Evolutionary conservation across 768 basidiomycete species (phyloP).

Genomic region (Basidioascus undulatus): DNA sequence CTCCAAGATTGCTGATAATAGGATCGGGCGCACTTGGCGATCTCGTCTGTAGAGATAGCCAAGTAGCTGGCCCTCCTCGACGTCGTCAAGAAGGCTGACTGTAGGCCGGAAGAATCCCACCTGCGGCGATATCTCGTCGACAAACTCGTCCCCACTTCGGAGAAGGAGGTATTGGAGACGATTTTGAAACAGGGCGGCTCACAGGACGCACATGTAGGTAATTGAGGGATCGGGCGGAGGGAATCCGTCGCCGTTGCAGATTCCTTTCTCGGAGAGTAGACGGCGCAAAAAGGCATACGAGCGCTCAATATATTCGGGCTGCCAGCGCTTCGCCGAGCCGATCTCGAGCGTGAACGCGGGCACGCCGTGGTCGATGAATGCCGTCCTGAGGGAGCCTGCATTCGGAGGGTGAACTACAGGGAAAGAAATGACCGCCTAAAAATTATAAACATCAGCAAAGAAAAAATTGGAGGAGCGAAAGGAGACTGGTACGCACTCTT

Average conservation of each 20-base stretch:
- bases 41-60: neutral
- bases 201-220: neutral
- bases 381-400: neutral
- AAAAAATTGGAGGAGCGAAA: no score
- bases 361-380: neutral
- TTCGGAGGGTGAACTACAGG: no score
- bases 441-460: no score
- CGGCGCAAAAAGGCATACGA: neutral
- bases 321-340: neutral
- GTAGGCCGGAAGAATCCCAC: neutral
- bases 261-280: neutral
- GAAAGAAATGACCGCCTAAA: no score
- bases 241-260: neutral
- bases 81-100: neutral
- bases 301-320: neutral
- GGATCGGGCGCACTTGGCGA: no score
- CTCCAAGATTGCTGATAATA: no score
- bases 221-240: neutral
- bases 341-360: slow-evolving; percentile 1
- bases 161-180: no score
- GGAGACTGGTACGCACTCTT: no score
- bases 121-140: neutral
- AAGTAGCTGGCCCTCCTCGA: neutral
- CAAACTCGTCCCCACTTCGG: neutral
- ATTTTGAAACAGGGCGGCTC: neutral